phyloP scores from a whole-genome alignment of 345 rosid species.

The Psidium friedrichsthalianum region DNA sequence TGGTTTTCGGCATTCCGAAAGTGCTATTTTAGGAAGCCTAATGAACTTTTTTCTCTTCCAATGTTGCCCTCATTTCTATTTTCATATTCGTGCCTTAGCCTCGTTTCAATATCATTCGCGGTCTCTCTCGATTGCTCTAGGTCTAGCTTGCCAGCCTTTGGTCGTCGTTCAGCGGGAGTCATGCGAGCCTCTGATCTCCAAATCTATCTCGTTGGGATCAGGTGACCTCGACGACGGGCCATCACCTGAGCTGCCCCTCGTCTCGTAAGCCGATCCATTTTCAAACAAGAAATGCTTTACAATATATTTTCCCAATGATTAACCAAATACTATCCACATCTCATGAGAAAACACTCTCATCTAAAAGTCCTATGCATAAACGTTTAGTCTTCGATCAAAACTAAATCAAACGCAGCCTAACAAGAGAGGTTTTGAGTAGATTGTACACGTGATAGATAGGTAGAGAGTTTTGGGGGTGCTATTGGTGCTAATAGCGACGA shows the following conservation, averaged over 20 bases:
- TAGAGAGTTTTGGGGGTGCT: not conserved
- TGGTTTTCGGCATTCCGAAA: not conserved
- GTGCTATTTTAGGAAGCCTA: not conserved
- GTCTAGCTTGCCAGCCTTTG: not conserved
- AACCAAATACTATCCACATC: not conserved
- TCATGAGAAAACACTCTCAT: not conserved
- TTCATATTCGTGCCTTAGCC: not conserved
- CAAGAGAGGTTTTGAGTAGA: not conserved
- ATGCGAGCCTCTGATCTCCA: not conserved
- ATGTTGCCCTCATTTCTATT: not conserved
- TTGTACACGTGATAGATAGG: not conserved
- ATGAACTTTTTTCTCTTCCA: not conserved
- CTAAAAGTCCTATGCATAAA: too few species aligned
- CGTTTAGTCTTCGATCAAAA: not conserved
- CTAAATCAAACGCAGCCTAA: not conserved
- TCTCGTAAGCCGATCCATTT: not conserved
- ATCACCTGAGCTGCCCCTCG: not conserved
- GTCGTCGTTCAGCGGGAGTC: not conserved
- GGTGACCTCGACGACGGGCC: accelerated
- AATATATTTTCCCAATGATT: not conserved
- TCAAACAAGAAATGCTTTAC: too few species aligned
- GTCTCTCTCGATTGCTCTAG: not conserved
- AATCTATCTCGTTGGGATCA: not conserved
- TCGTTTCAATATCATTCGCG: not conserved
- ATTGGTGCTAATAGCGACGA: not conserved